Base-by-base conservation (phyloP, 2,329 filamentous ascomycete species). In the Dothiorella sarmentorum region DNA sequence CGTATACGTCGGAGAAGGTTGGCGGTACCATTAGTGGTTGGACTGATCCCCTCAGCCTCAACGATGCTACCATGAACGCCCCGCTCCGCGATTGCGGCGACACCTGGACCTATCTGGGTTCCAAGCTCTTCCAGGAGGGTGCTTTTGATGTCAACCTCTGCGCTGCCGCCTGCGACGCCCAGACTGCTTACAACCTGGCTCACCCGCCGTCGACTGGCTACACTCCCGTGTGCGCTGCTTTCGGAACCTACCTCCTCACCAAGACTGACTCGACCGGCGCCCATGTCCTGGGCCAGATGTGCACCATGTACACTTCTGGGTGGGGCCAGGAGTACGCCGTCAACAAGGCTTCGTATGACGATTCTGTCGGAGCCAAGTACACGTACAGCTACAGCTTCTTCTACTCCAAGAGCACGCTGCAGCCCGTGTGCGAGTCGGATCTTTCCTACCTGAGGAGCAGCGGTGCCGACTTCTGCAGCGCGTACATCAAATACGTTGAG, bases 201-300 rank as follows among this genome's bases (percentile, higher is more conserved):
- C 35, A 56, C 24, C 52, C 52, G 7, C 52, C 52, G 7, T 9
- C 52, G 2, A 33, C 11, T 11, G 52, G 52, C 13, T 42, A 52
- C 18, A 26, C 58, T 17, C 44, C n/a, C 7, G 17, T 29, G 18
- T 73, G 69, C 64, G 63, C 64, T n/a, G 71, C 68, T 61, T 68
- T 67, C 62, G 69, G 71, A 47, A 71, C 70, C 5, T 71, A 72
- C 60, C 47, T 70, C 9, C 61, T 71, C 17, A 60, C 64, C 27
- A 66, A 66, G 38, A 63, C 68, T 43, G 59, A 58, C 3, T 59
- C 61, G 35, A 58, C 60, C 27, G 47, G 33, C 9, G n/a, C 15
- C n/a, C 9, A n/a, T n/a, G 7, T 37, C 35, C 58, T 59, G 45
- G 26, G 63, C 3, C 68, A 73, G 60, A 67, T 67, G 60, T 56